phyloP scores from a whole-genome alignment of 2,329 filamentous ascomycete species.

The Zasmidium angulare region DNA sequence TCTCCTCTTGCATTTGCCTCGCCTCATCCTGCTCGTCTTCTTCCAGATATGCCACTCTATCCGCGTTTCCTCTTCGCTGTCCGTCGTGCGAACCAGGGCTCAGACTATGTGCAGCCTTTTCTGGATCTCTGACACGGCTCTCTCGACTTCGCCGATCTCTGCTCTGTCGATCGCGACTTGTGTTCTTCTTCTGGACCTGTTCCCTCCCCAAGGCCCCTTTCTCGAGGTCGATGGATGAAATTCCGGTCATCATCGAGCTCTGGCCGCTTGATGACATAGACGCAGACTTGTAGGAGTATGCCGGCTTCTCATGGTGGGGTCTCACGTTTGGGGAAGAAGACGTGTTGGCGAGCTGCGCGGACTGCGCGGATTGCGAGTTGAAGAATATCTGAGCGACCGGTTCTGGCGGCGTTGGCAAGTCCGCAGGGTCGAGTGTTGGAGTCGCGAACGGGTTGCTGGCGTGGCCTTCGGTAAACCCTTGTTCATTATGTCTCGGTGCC shows the following conservation, averaged over 20 bases:
- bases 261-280: conserved; percentile 32
- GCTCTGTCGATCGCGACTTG: conserved; percentile 12
- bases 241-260: conserved; percentile 25
- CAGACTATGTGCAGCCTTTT: conserved; percentile 25
- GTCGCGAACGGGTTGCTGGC: conserved; percentile 19
- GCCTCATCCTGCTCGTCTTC: conserved; percentile 39
- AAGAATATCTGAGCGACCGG: conserved; percentile 18
- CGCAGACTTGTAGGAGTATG: conserved; percentile 24
- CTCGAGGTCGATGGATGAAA: conserved; percentile 34
- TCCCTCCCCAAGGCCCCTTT: conserved; percentile 21
- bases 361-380: neutral
- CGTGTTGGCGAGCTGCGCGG: neutral
- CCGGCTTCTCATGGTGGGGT: conserved; percentile 14
- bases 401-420: conserved; percentile 18
- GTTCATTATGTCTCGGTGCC: conserved; percentile 20
- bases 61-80: conserved; percentile 12
- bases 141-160: conserved; percentile 24
- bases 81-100: conserved; percentile 13
- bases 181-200: conserved; percentile 13
- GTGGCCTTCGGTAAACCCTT: conserved; percentile 7
- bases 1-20: conserved; percentile 42
- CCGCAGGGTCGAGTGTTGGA: conserved; percentile 11
- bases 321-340: neutral
- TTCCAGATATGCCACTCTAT: conserved; percentile 24
- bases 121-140: conserved; percentile 23